These are phyloP conservation scores for Coemansia umbellata DNA, from an alignment of 192 early-diverging fungal genomes.

Conservation along the genomic window DNA sequence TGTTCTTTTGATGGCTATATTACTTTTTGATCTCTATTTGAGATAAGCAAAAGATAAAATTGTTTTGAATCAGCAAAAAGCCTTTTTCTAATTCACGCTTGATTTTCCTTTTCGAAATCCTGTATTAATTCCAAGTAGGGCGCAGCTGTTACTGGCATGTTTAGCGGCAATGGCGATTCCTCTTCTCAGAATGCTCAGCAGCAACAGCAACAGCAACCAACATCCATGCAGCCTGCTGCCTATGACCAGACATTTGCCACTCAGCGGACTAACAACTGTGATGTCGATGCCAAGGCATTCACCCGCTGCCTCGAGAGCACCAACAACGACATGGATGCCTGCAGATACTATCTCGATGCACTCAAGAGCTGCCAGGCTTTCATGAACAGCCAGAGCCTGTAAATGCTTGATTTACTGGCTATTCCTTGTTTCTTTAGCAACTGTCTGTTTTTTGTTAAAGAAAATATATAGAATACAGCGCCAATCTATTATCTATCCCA, in stretches of 20 bases:
- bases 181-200: conserved; percentile 26
- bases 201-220: conserved; percentile 35
- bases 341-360: conserved; percentile 89
- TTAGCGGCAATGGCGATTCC: conserved; percentile 45
- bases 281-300: conserved; percentile 79
- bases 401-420: neutral
- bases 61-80: neutral
- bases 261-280: conserved; percentile 47
- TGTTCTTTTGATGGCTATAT: too few species aligned
- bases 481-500: neutral
- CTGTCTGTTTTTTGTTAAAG: neutral
- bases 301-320: conserved; percentile 81
- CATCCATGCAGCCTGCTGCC: conserved; percentile 10
- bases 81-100: neutral
- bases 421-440: neutral
- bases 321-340: conserved; percentile 72
- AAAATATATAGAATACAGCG: neutral
- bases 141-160: conserved; percentile 39
- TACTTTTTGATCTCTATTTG: neutral
- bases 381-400: conserved; percentile 13
- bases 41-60: too few species aligned
- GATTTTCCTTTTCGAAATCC: neutral
- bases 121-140: conserved; percentile 11
- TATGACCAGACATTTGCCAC: conserved; percentile 12
- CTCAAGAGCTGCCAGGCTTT: conserved; percentile 81